Base-by-base conservation (phyloP, 2,329 filamentous ascomycete genomes). In the Clarireedia monteithiana region DNA sequence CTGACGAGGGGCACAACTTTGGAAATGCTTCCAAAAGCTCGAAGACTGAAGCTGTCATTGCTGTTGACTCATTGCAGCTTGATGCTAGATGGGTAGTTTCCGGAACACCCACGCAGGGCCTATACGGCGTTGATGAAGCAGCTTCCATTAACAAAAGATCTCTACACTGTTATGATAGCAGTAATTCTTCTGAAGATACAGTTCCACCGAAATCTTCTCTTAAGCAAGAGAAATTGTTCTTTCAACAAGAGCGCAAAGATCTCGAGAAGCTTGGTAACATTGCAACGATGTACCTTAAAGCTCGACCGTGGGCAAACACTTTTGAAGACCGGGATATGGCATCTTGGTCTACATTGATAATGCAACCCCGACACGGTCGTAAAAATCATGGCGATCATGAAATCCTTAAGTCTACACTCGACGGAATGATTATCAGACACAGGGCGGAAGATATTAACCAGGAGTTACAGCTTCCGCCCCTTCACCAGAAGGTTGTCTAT, bases 1-100 rank as follows among this genome's bases (percentile, higher is more conserved):
- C 95, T 17, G 92, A 97, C 61, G 92, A 96, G 75, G 92, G 92
- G 0, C 91, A 96, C 68, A 87, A 81, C 58, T 84, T 96, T 57
- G 89, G 89, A 0, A 86, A 88, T 39, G 81, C 80, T 0, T 78
- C 72, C 2, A 69, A 71, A 5, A 74, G 74, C 9, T 75, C 74
- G 51, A 82, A 77, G 62, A 89, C 83, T 46, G 75, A 79, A 42
- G 64, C 83, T 5, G 72, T 81, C 20, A 66, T 73, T 2, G 74
- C 77, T 2, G 69, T 85, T 1, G 77, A 84, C 17, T 68, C 68
- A 12, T 68, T 86, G n/a, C 72, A 77, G 10, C 73, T 90, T 15
- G 85, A 90, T 48, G 81, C 89, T 17, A 82, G 88, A 9, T 96
- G 92, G 92, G 83, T 95, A 4, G 86, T 96, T 0, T 95, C 89